Conservation (phyloP, 768 basidiomycete genomes). For the Amanita fuliginea region DNA sequence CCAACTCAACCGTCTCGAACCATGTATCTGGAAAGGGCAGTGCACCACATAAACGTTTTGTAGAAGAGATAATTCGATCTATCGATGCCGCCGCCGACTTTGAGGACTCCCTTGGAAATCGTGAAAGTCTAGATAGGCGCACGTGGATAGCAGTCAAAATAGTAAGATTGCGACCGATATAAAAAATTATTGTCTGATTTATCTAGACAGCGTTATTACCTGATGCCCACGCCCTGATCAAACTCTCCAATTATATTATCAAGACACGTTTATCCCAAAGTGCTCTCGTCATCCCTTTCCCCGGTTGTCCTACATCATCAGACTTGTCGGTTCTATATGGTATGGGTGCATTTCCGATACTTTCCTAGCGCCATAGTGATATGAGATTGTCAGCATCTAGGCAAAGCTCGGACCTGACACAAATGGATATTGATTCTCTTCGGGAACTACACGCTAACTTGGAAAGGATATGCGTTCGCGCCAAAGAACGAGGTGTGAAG, state of each 20-base stretch:
- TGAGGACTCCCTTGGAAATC: slow-evolving; percentile 37
- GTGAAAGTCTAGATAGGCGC: slow-evolving; percentile 27
- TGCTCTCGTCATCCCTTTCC: slow-evolving; percentile 41
- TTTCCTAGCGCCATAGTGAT: not conserved
- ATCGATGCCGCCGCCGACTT: slow-evolving; percentile 77
- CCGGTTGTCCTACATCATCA: slow-evolving; percentile 49
- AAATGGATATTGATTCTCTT: slow-evolving; percentile 50
- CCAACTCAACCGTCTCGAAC: slow-evolving; percentile 14
- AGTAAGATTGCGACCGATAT: slow-evolving; percentile 22
- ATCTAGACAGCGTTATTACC: slow-evolving; percentile 60
- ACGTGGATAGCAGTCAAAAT: slow-evolving; percentile 87
- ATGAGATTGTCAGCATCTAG: not conserved
- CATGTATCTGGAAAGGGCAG: slow-evolving; percentile 11
- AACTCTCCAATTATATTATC: slow-evolving; percentile 49
- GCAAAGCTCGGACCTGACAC: slow-evolving; percentile 22
- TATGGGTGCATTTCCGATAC: not conserved
- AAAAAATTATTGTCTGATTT: not conserved
- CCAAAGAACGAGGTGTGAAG: slow-evolving; percentile 49
- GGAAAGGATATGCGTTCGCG: slow-evolving; percentile 50
- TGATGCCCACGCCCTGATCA: slow-evolving; percentile 46
- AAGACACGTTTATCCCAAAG: slow-evolving; percentile 22
- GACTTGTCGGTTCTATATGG: slow-evolving; percentile 45
- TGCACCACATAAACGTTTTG: slow-evolving; percentile 46
- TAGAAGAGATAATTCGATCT: slow-evolving; percentile 65
- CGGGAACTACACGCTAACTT: slow-evolving; percentile 53